Percentiles rank a stretch among this genome's conserved stretches.
These are phyloP conservation scores for Phytophthora fragariae DNA, from an alignment of 352 stramenopile species.

Conservation along the genomic window DNA sequence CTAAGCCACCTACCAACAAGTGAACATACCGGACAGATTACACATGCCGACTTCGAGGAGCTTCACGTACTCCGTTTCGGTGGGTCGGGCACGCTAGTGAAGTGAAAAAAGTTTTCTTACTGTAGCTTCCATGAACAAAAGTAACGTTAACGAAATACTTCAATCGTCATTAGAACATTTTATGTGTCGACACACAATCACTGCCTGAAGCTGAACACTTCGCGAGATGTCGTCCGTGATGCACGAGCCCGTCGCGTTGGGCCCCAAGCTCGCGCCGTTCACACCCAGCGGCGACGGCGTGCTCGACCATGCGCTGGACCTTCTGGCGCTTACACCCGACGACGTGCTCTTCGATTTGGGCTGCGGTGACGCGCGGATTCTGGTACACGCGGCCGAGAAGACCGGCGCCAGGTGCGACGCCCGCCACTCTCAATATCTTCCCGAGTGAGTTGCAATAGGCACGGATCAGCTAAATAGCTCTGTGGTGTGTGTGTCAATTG, in stretches of 20 bases:
- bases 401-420: constrained; percentile 47
- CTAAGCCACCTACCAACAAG: constrained; percentile 45
- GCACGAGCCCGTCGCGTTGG: constrained; percentile 16
- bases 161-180: neutral
- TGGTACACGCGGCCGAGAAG: constrained; percentile 65
- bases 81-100: constrained; percentile 2
- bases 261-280: constrained; percentile 82
- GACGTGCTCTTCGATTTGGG: constrained; percentile 84
- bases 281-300: constrained; percentile 78
- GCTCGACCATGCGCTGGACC: constrained; percentile 63
- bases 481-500: constrained; percentile 6
- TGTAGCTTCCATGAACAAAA: too few species aligned
- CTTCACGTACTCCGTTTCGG: constrained; percentile 6
- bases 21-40: neutral
- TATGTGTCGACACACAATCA: too few species aligned
- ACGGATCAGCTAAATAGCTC: neutral
- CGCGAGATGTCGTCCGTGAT: constrained; percentile 21
- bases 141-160: too few species aligned
- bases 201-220: neutral
- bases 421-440: neutral
- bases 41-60: neutral
- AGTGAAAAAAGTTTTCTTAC: constrained; percentile 23
- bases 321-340: constrained; percentile 57
- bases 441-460: neutral
- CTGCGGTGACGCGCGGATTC: constrained; percentile 79